A percentile compares a stretch with the other conserved stretches of the same genome.
phyloP scores from a whole-genome alignment of 2,329 filamentous ascomycete genomes.

The Teratosphaeria gauchensis region DNA sequence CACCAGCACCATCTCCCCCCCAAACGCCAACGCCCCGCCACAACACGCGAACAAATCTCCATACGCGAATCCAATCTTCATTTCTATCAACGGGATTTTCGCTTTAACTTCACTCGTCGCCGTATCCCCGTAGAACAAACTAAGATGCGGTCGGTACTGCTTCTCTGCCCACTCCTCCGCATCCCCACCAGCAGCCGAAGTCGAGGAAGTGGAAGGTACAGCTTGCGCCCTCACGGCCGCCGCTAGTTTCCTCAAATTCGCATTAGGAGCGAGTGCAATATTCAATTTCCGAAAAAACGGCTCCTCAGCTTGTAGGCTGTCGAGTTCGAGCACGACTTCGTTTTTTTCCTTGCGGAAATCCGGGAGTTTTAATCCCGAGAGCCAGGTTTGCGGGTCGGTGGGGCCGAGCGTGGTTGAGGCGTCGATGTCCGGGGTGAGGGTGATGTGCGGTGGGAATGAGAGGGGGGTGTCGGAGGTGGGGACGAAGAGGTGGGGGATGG shows the following conservation, averaged over 20 bases:
- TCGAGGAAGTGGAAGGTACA: too few species aligned
- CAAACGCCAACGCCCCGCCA: slow-evolving; percentile 16
- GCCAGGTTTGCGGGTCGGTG: slow-evolving; percentile 12
- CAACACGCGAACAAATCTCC: slow-evolving; percentile 19
- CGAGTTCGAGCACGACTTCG: slow-evolving; percentile 16
- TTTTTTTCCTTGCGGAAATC: slow-evolving; percentile 10
- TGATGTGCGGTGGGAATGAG: slow-evolving; percentile 13
- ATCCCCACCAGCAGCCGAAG: slow-evolving; percentile 5
- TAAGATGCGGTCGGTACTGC: slow-evolving; percentile 15
- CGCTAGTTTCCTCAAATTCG: slow-evolving; percentile 9
- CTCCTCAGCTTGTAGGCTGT: slow-evolving; percentile 13
- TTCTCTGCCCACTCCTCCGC: slow-evolving; percentile 6
- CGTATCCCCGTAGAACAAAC: slow-evolving; percentile 13
- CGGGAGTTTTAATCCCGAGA: slow-evolving; percentile 8
- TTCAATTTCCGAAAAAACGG: slow-evolving; percentile 14
- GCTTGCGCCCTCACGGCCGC: slow-evolving; percentile 6
- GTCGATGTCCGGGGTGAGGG: slow-evolving; percentile 12
- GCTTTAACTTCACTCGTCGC: slow-evolving; percentile 12
- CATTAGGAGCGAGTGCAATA: slow-evolving; percentile 11
- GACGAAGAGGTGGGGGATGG: slow-evolving; percentile 13
- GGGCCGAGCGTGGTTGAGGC: background rate
- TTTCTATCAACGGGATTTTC: slow-evolving; percentile 15
- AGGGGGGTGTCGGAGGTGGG: slow-evolving; percentile 5
- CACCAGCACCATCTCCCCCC: slow-evolving; percentile 15
- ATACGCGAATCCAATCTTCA: slow-evolving; percentile 17